Evolutionary conservation across 352 stramenopile genomes (phyloP).

Genomic region (Globisporangium ultimum): DNA sequence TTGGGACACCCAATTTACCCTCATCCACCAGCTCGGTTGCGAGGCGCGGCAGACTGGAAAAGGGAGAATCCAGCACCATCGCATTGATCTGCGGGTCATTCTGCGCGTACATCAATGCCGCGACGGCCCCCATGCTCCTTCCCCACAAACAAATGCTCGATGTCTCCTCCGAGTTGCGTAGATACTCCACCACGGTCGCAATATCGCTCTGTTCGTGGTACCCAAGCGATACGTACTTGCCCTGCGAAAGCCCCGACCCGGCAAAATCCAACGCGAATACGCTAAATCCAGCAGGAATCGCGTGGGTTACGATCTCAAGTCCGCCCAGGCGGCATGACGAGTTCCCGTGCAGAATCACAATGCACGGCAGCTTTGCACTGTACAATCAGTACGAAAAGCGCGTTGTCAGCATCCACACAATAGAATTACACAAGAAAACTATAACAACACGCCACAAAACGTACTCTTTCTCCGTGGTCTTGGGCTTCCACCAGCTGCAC

Average conservation of each 20-base stretch:
- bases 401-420: not conserved
- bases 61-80: conserved; percentile 83
- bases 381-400: not conserved
- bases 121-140: conserved; percentile 78
- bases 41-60: conserved; percentile 69
- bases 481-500: conserved; percentile 85
- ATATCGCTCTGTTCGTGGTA: conserved; percentile 79
- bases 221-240: conserved; percentile 82
- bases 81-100: conserved; percentile 56
- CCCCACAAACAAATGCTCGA: conserved; percentile 77
- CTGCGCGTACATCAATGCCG: conserved; percentile 63
- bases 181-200: conserved; percentile 63
- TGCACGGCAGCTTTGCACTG: conserved; percentile 57
- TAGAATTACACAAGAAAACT: not conserved
- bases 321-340: conserved; percentile 73
- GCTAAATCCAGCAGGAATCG: conserved; percentile 70
- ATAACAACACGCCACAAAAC: conserved; percentile 3
- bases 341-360: conserved; percentile 82
- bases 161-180: conserved; percentile 41
- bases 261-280: conserved; percentile 82
- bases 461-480: conserved; percentile 21
- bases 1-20: conserved; percentile 76
- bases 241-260: conserved; percentile 68
- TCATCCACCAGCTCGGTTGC: conserved; percentile 78
- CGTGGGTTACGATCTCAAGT: conserved; percentile 76